A percentile compares a stretch with the other conserved stretches of the same genome.
phyloP scores from a whole-genome alignment of 2,329 filamentous ascomycete species.

The Fusarium floridanum region DNA sequence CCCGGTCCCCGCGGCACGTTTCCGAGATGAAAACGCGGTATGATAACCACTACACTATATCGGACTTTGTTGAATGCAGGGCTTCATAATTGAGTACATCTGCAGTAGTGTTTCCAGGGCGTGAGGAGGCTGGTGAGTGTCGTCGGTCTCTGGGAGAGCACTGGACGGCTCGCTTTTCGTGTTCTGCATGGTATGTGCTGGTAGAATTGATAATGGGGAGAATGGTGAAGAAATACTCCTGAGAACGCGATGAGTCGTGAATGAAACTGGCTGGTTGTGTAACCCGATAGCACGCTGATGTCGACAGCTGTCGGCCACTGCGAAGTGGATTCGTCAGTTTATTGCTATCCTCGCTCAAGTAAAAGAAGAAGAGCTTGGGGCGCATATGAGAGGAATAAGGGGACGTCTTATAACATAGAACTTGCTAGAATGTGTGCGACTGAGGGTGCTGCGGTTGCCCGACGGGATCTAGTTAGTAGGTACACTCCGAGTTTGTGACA shows the following conservation, averaged over 20 bases:
- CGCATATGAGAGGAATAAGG: background rate
- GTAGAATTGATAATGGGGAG: background rate
- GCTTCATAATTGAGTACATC: background rate
- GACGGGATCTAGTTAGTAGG: background rate
- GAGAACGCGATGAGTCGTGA: background rate
- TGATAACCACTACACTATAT: conserved; percentile 43
- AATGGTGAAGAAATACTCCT: background rate
- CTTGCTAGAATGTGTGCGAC: background rate
- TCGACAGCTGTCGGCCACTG: background rate
- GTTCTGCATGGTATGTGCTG: background rate
- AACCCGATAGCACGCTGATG: background rate
- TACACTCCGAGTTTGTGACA: background rate
- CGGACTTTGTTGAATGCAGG: conserved; percentile 17
- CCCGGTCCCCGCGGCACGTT: conserved; percentile 35
- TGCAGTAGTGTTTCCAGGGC: background rate
- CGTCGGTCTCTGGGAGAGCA: background rate
- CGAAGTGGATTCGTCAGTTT: background rate
- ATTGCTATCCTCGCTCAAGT: background rate
- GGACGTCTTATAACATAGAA: background rate
- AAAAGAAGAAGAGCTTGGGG: background rate
- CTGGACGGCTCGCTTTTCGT: background rate
- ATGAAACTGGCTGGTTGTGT: background rate
- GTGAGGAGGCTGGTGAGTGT: background rate
- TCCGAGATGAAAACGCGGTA: conserved; percentile 39
- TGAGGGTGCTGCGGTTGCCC: background rate